A percentile compares a stretch with the other conserved stretches of the same genome.
phyloP scores from a whole-genome alignment of 1,139 yeast species.

The Williopsis jadinii region DNA sequence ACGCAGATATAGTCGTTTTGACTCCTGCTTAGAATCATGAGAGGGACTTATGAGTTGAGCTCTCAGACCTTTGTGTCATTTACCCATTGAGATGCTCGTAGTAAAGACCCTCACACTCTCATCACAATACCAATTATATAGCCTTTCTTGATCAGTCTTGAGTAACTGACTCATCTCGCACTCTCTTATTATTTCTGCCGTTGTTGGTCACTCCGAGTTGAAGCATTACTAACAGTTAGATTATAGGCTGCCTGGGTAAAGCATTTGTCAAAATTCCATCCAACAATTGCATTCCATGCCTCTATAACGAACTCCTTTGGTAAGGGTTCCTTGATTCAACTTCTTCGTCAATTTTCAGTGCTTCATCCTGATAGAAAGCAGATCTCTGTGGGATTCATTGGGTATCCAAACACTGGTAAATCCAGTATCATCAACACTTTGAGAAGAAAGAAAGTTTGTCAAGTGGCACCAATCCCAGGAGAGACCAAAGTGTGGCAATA shows the following conservation, averaged over 20 bases:
- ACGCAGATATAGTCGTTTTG: slow-evolving; percentile 20
- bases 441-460: slow-evolving; percentile 91
- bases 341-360: slow-evolving; percentile 85
- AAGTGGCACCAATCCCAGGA: slow-evolving; percentile 97
- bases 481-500: slow-evolving; percentile 99
- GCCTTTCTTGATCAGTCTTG: slow-evolving; percentile 1
- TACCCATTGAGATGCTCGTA: slow-evolving; percentile 43
- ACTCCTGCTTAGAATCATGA: slow-evolving; percentile 19
- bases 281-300: slow-evolving; percentile 97
- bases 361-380: slow-evolving; percentile 92
- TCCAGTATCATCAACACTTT: slow-evolving; percentile 92
- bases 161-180: background rate
- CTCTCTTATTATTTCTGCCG: too few species aligned
- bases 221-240: slow-evolving; percentile 42
- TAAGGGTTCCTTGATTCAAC: slow-evolving; percentile 90
- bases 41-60: slow-evolving; percentile 61
- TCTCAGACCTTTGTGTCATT: slow-evolving; percentile 28
- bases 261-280: slow-evolving; percentile 82
- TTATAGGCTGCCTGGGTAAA: slow-evolving; percentile 97
- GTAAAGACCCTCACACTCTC: slow-evolving; percentile 62
- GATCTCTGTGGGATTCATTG: slow-evolving; percentile 94
- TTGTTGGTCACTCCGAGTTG: background rate
- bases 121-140: slow-evolving; percentile 1
- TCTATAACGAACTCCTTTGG: slow-evolving; percentile 97
- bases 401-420: slow-evolving; percentile 96